Conservation (phyloP, 2,329 filamentous ascomycete genomes). For the Endocalyx cinctus region DNA sequence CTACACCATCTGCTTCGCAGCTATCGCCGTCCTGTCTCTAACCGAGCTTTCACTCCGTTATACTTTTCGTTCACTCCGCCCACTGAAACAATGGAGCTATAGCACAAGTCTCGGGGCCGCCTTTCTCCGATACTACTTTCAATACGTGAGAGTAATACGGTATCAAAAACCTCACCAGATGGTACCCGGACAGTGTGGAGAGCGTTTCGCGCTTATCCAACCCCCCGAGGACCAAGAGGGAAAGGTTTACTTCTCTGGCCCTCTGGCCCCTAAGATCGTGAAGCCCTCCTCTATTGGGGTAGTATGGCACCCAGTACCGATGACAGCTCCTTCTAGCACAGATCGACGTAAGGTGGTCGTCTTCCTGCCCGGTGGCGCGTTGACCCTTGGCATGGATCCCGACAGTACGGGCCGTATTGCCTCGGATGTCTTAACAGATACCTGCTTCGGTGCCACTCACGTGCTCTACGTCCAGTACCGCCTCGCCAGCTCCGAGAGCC, state of each 20-base stretch:
- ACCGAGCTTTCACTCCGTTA: neutral
- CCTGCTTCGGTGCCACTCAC: constrained; percentile 1
- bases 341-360: neutral
- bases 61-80: neutral
- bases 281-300: constrained; percentile 1
- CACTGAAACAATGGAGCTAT: constrained; percentile 1
- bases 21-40: neutral
- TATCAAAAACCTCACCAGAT: neutral
- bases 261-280: neutral
- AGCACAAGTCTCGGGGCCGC: neutral
- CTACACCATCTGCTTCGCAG: neutral
- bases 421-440: neutral
- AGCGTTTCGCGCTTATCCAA: neutral
- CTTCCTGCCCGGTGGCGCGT: neutral
- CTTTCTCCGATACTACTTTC: neutral
- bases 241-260: neutral
- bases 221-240: neutral
- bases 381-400: constrained; percentile 1
- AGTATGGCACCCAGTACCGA: neutral
- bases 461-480: constrained; percentile 2
- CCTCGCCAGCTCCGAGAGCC: constrained; percentile 1
- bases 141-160: neutral
- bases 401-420: neutral
- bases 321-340: neutral
- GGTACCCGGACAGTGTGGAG: neutral